Conservation (phyloP, 768 basidiomycete genomes). For the Pisolithus sp. region DNA sequence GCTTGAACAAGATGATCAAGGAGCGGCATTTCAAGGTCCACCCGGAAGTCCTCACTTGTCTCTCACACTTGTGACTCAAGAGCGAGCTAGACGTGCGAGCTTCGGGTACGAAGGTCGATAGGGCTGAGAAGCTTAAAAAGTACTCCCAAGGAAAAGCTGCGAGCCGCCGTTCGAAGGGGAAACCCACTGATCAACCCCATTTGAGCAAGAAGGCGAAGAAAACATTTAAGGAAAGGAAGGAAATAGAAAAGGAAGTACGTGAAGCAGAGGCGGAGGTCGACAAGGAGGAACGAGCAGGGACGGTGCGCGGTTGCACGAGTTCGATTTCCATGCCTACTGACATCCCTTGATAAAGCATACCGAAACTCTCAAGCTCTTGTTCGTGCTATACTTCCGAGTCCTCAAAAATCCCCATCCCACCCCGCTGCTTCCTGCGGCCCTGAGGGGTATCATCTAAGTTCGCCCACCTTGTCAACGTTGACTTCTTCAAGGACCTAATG, state of each 20-base stretch:
- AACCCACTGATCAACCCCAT: constrained; percentile 59
- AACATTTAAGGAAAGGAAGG: constrained; percentile 78
- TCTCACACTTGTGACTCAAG: constrained; percentile 80
- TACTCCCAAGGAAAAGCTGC: constrained; percentile 38
- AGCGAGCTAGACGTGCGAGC: constrained; percentile 79
- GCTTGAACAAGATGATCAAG: constrained; percentile 95
- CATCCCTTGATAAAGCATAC: constrained; percentile 63
- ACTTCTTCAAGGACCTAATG: constrained; percentile 77
- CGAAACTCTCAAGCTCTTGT: constrained; percentile 94
- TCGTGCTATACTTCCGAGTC: constrained; percentile 94
- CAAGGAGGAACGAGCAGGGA: constrained; percentile 78
- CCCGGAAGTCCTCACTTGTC: constrained; percentile 79
- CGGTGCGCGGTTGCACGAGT: constrained; percentile 45
- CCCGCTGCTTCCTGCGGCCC: constrained; percentile 51
- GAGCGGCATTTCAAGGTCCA: constrained; percentile 87
- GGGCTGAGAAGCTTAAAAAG: constrained; percentile 35
- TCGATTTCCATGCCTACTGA: constrained; percentile 10
- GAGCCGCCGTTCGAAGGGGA: constrained; percentile 30
- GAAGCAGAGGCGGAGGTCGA: constrained; percentile 94
- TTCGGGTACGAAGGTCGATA: constrained; percentile 63
- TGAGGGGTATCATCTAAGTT: constrained; percentile 91
- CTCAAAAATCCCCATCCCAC: constrained; percentile 68
- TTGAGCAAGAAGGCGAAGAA: constrained; percentile 86
- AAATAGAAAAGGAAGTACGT: constrained; percentile 40
- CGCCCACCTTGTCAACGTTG: constrained; percentile 94